Base-by-base conservation (phyloP, 1,139 yeast genomes). In the Eremothecium gossypii region DNA sequence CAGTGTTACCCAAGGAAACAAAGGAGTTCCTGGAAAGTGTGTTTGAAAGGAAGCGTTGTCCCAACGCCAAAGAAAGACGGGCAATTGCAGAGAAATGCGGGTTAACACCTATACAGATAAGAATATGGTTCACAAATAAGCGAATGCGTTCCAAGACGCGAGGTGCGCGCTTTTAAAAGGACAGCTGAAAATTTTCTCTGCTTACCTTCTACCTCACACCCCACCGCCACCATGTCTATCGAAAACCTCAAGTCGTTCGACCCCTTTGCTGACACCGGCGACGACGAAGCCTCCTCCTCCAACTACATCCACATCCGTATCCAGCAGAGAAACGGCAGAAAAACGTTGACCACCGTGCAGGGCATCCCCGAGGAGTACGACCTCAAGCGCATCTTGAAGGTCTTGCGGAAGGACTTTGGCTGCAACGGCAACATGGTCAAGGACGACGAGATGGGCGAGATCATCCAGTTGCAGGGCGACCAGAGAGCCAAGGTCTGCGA, bases 181-280 rank as follows among this genome's bases (percentile, higher is more conserved):
- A 27, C 35, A 36, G 39, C 39, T 38, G 37, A 34, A 34, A 40
- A 35, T 39, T 29, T 40, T 31, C 32, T 27, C 14, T 33, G 20
- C 30, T 20, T 31, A 27, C 34, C 14, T 27, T 20, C 34, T 11
- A 30, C 37, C 37, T 34, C 37, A 34, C 37, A 34, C 23, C 42
- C 39, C 30, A 34, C 36, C 38, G 29, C 35, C 41, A 42, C 41
- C 40, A 60, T 57, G 62, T 86, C 96, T 73, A 85, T 89, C 79
- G 94, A 89, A 76, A 89, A 89, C 79, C 79, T 91, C 72, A 89
- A 83, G 77, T 81, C 96, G 58, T 89, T 89, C 77, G 95, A 91
- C 73, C 98, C 98, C 56, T 91, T 91, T 81, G 96, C 97, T 80
- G 98, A 91, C 70, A 89, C 96, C 70, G 97, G 96, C 76, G 97